Percentiles rank a stretch among this genome's conserved stretches.
Conservation (phyloP, 2,329 filamentous ascomycete species). For the Ramularia endophylla region DNA sequence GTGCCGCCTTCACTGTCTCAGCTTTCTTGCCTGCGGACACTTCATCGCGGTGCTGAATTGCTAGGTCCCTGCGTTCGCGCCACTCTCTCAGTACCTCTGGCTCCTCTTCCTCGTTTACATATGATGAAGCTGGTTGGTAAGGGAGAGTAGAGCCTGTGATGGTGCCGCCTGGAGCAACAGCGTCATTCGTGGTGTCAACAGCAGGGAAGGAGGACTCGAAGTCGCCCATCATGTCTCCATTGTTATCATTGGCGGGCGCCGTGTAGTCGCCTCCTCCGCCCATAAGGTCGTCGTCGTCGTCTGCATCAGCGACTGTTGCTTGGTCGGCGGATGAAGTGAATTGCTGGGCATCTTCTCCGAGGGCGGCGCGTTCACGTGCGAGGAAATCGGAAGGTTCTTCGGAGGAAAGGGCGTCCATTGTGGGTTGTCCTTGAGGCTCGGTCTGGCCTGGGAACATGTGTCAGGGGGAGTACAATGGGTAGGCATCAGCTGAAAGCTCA, state of each 20-base stretch:
- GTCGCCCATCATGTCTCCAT: constrained; percentile 40
- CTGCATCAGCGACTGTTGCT: constrained; percentile 54
- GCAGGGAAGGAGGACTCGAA: constrained; percentile 93
- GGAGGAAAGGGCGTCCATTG: constrained; percentile 46
- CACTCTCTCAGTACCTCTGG: constrained; percentile 83
- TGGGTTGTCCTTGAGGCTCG: constrained; percentile 50
- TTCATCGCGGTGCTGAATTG: constrained; percentile 76
- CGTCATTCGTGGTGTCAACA: constrained; percentile 66
- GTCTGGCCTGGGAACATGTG: constrained; percentile 56
- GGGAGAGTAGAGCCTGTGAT: constrained; percentile 67
- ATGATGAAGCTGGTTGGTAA: constrained; percentile 49
- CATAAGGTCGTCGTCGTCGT: constrained; percentile 59
- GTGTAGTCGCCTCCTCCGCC: constrained; percentile 46
- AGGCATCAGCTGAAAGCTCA: constrained; percentile 25
- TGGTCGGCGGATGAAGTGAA: constrained; percentile 74
- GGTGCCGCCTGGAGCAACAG: constrained; percentile 66
- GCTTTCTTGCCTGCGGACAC: constrained; percentile 76
- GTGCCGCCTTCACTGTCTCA: constrained; percentile 81
- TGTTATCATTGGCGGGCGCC: constrained; percentile 38
- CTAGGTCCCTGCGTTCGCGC: constrained; percentile 81
- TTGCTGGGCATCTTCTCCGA: constrained; percentile 89
- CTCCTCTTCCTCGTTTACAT: constrained; percentile 74
- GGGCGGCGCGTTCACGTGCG: constrained; percentile 77
- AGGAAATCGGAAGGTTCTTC: constrained; percentile 77
- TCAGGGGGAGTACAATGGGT: constrained; percentile 7